Percentiles rank a stretch among this genome's conserved stretches.
Conservation (phyloP, 805 yeast species). For the Ogataea haglerorum region DNA sequence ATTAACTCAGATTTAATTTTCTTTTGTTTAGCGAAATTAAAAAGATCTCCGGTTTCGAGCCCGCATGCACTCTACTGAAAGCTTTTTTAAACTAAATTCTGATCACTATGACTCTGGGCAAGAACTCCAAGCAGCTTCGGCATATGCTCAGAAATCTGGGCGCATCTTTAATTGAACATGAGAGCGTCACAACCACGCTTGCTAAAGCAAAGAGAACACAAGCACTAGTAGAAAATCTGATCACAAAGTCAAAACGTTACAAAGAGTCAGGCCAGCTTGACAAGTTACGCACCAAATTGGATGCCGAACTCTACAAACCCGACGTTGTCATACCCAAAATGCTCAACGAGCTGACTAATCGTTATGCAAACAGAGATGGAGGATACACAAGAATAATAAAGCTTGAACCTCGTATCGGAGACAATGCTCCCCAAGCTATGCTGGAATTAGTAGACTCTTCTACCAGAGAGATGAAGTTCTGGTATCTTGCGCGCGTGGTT, state of each 20-base stretch:
- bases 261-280: constrained; percentile 19
- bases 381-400: constrained; percentile 86
- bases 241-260: constrained; percentile 51
- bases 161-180: constrained; percentile 65
- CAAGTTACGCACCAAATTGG: constrained; percentile 28
- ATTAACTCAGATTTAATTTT: background rate
- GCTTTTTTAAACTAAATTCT: constrained; percentile 1
- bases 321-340: constrained; percentile 59
- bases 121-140: constrained; percentile 49
- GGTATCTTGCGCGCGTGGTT: constrained; percentile 76
- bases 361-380: constrained; percentile 62
- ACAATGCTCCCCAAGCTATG: constrained; percentile 85
- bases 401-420: constrained; percentile 84
- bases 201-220: constrained; percentile 74
- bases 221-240: constrained; percentile 57
- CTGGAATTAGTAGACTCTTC: constrained; percentile 73
- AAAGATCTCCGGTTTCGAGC: constrained; percentile 7
- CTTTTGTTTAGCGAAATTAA: background rate
- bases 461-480: constrained; percentile 62
- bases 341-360: constrained; percentile 56
- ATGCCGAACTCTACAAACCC: constrained; percentile 45
- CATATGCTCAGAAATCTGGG: constrained; percentile 64
- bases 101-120: constrained; percentile 31
- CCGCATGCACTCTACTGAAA: constrained; percentile 1
- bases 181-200: constrained; percentile 66